Base-by-base conservation (phyloP, 768 basidiomycete species). In the Podaxis sp. region DNA sequence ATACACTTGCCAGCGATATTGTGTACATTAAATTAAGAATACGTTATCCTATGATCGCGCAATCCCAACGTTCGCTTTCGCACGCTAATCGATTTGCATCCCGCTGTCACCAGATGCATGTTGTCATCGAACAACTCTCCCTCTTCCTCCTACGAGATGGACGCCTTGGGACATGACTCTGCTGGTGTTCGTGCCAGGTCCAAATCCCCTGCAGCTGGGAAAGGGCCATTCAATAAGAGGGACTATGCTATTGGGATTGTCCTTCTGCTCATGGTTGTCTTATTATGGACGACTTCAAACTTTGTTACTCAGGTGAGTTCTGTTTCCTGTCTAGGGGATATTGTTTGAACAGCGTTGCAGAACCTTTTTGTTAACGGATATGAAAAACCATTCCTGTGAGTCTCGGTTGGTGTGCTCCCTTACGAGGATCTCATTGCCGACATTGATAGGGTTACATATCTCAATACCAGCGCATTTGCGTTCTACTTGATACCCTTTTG, bases 251-350 rank as follows among this genome's bases (percentile, higher is more conserved):
- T 85, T 30, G 93, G 93, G 57, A 87, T 95, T 57, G 76, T 77
- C 28, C 77, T 95, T 48, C 83, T 95, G 22, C 71, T 93, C 2
- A 62, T 86, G 19, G 93, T 96, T 56, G 93, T 94, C 40, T 64
- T 92, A 39, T 82, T 97, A 12, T 98, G 96, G 96, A 96, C 95
- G 15, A 76, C 82, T 11, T 91, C 90, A 52, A 96, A 89, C 73
- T 96, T 95, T 70, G 79, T 96, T 44, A 95, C 90, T 11, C 91
- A 94, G 82, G 92, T 88, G 63, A 49, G 74, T 55, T 36, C 22
- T 38, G 24, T 28, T 19, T 4, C 22, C 17, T 22, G 11, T 19
- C 17, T 19, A 42, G n/a, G 26, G 9, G 15, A 8, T 17, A n/a
- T 56, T 30, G 42, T 33, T 48, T 59, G 6, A 56, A 52, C 40